Evolutionary conservation across 371 early-diverging fungal species (phyloP).

Genomic region (Thermomucor indicae-seudaticae): DNA sequence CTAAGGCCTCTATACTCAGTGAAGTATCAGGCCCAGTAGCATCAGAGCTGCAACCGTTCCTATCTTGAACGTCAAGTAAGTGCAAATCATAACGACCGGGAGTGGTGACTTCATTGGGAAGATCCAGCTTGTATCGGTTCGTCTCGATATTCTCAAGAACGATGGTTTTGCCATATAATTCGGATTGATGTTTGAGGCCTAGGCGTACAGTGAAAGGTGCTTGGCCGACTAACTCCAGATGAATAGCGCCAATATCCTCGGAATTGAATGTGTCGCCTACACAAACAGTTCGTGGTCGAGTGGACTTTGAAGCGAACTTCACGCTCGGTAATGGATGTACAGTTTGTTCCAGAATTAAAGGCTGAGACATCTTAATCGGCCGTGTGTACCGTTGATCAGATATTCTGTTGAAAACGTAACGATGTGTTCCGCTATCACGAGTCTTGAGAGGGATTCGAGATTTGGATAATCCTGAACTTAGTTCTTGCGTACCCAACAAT

Average conservation of each 20-base stretch:
- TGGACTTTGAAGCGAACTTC: constrained; percentile 15
- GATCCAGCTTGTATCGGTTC: constrained; percentile 21
- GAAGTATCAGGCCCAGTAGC: constrained; percentile 14
- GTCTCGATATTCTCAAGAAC: constrained; percentile 26
- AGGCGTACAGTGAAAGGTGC: constrained; percentile 45
- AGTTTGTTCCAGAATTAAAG: constrained; percentile 31
- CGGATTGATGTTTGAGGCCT: constrained; percentile 33
- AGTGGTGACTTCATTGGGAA: constrained; percentile 21
- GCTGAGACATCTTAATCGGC: constrained; percentile 16
- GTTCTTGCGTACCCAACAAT: constrained; percentile 21
- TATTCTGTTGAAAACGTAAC: constrained; percentile 39
- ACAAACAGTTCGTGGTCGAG: constrained; percentile 29
- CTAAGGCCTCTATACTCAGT: constrained; percentile 30
- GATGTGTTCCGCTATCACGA: constrained; percentile 28
- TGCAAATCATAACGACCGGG: constrained; percentile 38
- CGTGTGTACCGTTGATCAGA: constrained; percentile 42
- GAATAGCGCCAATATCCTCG: constrained; percentile 25
- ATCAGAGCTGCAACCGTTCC: constrained; percentile 31
- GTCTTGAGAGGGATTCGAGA: constrained; percentile 36
- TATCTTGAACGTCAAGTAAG: constrained; percentile 36
- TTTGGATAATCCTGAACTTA: constrained; percentile 26
- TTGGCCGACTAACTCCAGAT: constrained; percentile 36
- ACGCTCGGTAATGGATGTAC: constrained; percentile 41
- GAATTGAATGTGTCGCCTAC: constrained; percentile 37
- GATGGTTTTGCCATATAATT: constrained; percentile 20